Base-by-base conservation (phyloP, 2,329 filamentous ascomycete genomes). In the Diplocarpon mali region DNA sequence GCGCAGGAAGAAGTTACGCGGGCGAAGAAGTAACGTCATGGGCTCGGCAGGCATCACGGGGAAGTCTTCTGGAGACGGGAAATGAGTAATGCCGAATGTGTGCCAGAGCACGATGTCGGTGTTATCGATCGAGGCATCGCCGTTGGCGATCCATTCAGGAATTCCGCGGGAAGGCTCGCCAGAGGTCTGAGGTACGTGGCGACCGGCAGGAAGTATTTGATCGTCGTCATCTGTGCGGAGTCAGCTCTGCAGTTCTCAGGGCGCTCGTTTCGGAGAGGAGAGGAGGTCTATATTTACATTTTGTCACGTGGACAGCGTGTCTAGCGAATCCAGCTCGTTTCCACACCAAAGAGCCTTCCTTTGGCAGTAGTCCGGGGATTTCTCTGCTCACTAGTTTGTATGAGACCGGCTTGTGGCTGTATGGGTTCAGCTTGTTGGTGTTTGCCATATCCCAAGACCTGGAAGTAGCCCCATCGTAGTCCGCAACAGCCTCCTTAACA, bases 331-430 rank as follows among this genome's bases (percentile, higher is more conserved):
- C 72, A 12, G 73, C 75, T 30, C 75, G 70, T 57, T 73, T 74
- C 65, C 69, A 71, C 2, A 94, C 88, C 17, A 95, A 62, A 1
- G 84, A 80, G 1, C 82, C 82, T 49, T 83, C 77, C 67, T 88
- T 92, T 2, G 89, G 87, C 9, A 95, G 67, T 14, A 95, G 67
- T 0, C 71, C 67, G 0, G 89, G 84, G 0, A 90, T 82, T 58
- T 95, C 89, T 36, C 89, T 72, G 62, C 84, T 90, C 31, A 95
- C 86, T 1, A 95, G 76, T 70, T 95, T 95, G 64, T 95, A 95
- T 42, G 76, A 80, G 0, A 82, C 78, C 0, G 87, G 85, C 67
- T 92, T 93, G 62, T 85, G 78, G 63, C 83, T 89, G 68, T 89
- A 82, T 0, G 85, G 82, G 64, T 95, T 87, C n/a, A 92, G 59